Evolutionary conservation across 2,329 filamentous ascomycete genomes (phyloP).

Genomic region (Aureobasidium sp.): DNA sequence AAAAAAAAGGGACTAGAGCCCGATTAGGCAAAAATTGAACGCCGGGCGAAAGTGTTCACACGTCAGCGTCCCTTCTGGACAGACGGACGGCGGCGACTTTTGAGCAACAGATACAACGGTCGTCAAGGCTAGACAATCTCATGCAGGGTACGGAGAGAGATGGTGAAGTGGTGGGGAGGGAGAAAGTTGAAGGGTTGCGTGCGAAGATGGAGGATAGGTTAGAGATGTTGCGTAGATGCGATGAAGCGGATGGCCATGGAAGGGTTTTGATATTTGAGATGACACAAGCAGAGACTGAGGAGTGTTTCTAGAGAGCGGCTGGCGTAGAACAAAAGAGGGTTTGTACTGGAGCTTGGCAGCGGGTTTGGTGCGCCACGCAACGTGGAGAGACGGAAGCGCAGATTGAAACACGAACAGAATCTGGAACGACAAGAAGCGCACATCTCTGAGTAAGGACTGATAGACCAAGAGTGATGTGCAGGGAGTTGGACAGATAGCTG

Average conservation of each 20-base stretch:
- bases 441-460: neutral
- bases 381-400: slow-evolving; percentile 5
- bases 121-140: neutral
- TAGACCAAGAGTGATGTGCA: neutral
- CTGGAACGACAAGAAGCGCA: neutral
- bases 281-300: neutral
- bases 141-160: neutral
- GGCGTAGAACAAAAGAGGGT: neutral
- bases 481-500: neutral
- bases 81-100: no score
- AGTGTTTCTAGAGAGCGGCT: slow-evolving; percentile 5
- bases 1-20: slow-evolving; percentile 6
- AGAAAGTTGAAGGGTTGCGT: neutral
- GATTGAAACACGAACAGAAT: neutral
- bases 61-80: slow-evolving; percentile 10
- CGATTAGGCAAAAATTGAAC: slow-evolving; percentile 1
- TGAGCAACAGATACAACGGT: neutral
- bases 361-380: slow-evolving; percentile 3
- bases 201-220: neutral
- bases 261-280: neutral
- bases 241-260: neutral
- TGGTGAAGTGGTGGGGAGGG: neutral
- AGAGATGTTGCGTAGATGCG: neutral
- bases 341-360: slow-evolving; percentile 1
- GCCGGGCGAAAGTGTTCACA: slow-evolving; percentile 8